phyloP scores from a whole-genome alignment of 768 basidiomycete genomes.

The Xanthoconium stramineum region DNA sequence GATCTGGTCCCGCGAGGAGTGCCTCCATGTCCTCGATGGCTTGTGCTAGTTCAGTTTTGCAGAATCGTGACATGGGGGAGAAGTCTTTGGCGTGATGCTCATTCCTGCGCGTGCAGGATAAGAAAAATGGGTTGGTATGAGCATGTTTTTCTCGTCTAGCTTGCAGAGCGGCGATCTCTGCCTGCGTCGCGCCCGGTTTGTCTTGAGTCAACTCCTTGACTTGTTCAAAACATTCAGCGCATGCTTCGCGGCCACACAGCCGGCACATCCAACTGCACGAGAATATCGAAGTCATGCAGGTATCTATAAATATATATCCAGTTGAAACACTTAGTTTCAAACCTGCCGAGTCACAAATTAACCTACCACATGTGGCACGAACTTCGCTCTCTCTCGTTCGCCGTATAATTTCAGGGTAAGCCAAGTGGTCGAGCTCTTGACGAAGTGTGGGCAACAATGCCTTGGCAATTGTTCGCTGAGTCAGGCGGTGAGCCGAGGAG shows the following conservation, averaged over 20 bases:
- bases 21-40: conserved; percentile 70
- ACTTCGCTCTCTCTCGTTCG: conserved; percentile 78
- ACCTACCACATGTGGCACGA: conserved; percentile 80
- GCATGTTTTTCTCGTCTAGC: conserved; percentile 56
- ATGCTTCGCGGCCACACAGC: conserved; percentile 87
- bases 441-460: conserved; percentile 66
- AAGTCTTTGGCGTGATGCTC: conserved; percentile 70
- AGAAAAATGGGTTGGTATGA: conserved; percentile 69
- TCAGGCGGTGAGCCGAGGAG: conserved; percentile 10
- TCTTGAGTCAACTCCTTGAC: conserved; percentile 62
- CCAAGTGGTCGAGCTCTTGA: conserved; percentile 61
- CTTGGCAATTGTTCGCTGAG: conserved; percentile 62
- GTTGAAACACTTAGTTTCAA: conserved; percentile 8
- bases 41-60: conserved; percentile 54
- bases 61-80: conserved; percentile 78
- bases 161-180: conserved; percentile 48
- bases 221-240: conserved; percentile 75
- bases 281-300: conserved; percentile 92
- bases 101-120: conserved; percentile 65
- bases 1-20: conserved; percentile 38
- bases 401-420: conserved; percentile 55
- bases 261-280: conserved; percentile 88
- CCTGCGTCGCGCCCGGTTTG: conserved; percentile 43
- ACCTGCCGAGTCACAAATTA: not conserved
- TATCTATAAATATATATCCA: conserved; percentile 51